These are phyloP conservation scores for Argentina anserina DNA, from an alignment of 306 rosid species.

Conservation along the genomic window DNA sequence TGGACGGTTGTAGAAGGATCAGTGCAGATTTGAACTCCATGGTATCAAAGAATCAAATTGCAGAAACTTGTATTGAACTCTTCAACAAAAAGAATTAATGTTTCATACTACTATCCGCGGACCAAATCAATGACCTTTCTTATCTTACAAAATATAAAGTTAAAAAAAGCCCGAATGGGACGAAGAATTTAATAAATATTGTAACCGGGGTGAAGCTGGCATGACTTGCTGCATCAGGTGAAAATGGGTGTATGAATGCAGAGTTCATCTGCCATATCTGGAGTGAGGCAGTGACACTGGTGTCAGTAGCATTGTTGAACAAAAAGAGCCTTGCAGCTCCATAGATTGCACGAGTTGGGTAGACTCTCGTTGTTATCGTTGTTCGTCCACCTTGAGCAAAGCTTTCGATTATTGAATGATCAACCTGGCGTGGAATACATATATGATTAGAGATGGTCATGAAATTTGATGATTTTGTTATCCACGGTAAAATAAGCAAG, in stretches of 20 bases:
- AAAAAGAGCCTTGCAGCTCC: constrained; percentile 69
- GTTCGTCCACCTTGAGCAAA: constrained; percentile 93
- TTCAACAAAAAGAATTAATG: background rate
- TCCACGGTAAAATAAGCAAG: background rate
- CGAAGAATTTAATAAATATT: background rate
- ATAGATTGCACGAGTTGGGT: constrained; percentile 89
- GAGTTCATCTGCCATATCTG: constrained; percentile 92
- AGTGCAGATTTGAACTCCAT: background rate
- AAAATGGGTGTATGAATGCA: constrained; percentile 79
- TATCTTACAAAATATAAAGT: constrained; percentile 4
- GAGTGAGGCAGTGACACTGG: constrained; percentile 58
- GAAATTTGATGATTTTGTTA: background rate
- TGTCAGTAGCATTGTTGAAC: constrained; percentile 81
- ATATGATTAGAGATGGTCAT: background rate
- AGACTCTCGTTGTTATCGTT: constrained; percentile 62
- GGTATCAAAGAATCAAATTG: background rate
- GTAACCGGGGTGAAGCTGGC: constrained; percentile 12
- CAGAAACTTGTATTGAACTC: background rate
- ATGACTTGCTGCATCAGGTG: constrained; percentile 21
- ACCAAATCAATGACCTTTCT: constrained; percentile 3
- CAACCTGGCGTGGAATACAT: constrained; percentile 46
- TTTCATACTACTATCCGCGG: background rate
- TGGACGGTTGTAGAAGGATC: background rate
- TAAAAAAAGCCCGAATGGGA: background rate
- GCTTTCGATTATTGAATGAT: constrained; percentile 86